Conservation (phyloP, 768 basidiomycete species). For the Macrolepiota fuliginosa region DNA sequence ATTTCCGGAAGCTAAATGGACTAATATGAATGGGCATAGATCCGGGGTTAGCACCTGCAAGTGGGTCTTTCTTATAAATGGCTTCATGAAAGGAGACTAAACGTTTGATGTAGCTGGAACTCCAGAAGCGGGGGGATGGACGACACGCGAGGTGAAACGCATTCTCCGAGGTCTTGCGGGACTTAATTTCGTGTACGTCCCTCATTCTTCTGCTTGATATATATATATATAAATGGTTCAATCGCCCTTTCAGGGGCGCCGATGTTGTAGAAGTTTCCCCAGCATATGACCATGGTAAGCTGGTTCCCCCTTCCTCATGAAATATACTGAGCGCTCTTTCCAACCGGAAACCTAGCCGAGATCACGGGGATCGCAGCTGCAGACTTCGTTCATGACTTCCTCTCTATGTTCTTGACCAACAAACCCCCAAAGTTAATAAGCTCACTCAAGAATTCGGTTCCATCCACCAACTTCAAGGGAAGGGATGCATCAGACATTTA, state of each 20-base stretch:
- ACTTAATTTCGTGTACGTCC: conserved; percentile 72
- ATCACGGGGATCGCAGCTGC: conserved; percentile 69
- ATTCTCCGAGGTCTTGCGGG: conserved; percentile 78
- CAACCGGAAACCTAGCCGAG: conserved; percentile 40
- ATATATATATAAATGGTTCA: not conserved
- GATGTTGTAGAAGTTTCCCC: conserved; percentile 77
- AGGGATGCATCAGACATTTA: not conserved
- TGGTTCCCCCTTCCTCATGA: not conserved
- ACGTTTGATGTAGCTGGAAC: conserved; percentile 58
- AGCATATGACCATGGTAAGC: conserved; percentile 65
- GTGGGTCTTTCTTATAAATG: conserved; percentile 36
- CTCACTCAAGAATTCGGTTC: not conserved
- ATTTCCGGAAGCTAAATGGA: not conserved
- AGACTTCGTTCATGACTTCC: conserved; percentile 65
- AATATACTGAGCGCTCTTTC: not conserved
- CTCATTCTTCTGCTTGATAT: not conserved
- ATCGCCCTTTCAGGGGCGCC: conserved; percentile 45
- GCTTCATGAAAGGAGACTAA: not conserved
- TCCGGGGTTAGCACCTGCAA: conserved; percentile 77
- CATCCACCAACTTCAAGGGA: not conserved
- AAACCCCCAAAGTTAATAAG: conserved; percentile 5
- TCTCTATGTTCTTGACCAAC: conserved; percentile 46
- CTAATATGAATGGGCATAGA: conserved; percentile 32
- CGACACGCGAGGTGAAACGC: conserved; percentile 76
- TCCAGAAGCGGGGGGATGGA: conserved; percentile 85